Evolutionary conservation across 306 rosid genomes (phyloP).

Genomic region (Gynostemma pentaphyllum): DNA sequence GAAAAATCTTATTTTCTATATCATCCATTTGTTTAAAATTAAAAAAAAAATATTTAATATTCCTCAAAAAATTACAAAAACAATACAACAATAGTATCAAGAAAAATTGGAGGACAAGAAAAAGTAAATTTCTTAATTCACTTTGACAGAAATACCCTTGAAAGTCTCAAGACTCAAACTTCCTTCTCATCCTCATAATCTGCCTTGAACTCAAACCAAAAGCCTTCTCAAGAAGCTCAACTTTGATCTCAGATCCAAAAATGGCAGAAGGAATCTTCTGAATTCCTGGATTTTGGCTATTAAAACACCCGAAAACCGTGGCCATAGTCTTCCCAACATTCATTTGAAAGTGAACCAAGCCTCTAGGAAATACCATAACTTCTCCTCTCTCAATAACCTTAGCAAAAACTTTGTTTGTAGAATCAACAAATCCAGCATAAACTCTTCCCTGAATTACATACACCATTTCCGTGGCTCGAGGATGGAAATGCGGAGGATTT

Average conservation of each 20-base stretch:
- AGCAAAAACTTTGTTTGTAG: conserved; percentile 50
- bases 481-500: conserved; percentile 89
- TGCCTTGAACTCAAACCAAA: conserved; percentile 75
- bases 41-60: no score
- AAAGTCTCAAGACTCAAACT: conserved; percentile 37
- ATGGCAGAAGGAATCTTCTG: conserved; percentile 63
- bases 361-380: conserved; percentile 82
- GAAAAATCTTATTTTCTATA: no score
- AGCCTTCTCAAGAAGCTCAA: conserved; percentile 63
- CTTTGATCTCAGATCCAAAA: conserved; percentile 76
- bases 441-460: conserved; percentile 58
- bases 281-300: conserved; percentile 78
- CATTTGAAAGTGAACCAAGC: conserved; percentile 76
- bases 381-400: conserved; percentile 60
- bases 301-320: conserved; percentile 70
- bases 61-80: background rate
- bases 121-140: background rate
- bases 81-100: background rate
- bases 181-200: conserved; percentile 59
- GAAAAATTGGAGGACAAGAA: background rate
- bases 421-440: conserved; percentile 81
- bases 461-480: conserved; percentile 72
- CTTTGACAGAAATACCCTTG: background rate
- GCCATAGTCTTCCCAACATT: conserved; percentile 64
- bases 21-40: no score